Base-by-base conservation (phyloP, 495 filamentous ascomycete genomes). In the Astrocystis sublimbata region DNA sequence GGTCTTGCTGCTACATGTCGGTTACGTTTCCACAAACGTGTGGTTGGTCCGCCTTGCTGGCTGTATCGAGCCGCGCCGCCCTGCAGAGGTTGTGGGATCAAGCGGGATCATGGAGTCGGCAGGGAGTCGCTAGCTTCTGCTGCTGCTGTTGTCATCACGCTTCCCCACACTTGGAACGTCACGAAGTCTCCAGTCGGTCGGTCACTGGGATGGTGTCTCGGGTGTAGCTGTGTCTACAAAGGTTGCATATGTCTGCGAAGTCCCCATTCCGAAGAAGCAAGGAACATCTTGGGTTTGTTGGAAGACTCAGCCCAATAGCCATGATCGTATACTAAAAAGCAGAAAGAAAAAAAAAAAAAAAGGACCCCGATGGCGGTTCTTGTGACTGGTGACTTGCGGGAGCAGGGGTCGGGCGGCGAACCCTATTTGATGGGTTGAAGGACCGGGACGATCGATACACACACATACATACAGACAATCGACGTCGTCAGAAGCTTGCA, bases 361-460 rank as follows among this genome's bases (percentile, higher is more conserved):
- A 6, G n/a, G 12, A 10, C 21, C n/a, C 30, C 35, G 30, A 36
- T 21, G 42, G 21, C 42, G 42, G 28, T 45, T 45, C 42, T 38
- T 38, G 55, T 45, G 55, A 33, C 17, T n/a, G 13, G 41, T 26
- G 23, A n/a, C n/a, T n/a, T n/a, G n/a, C n/a, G n/a, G n/a, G 24
- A 38, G 30, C n/a, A 33, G 33, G 47, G 52, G 58, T 35, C 36
- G 47, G 58, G 38, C 51, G 58, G 42, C 47, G 47, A 61, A 43
- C 50, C 58, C 47, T 61, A 61, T 61, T 61, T 45, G 58, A 61
- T 30, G 46, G 12, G 5, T n/a, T 53, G 47, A 53, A 40, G 38
- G 23, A 19, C 36, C n/a, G 24, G 15, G 52, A 26, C n/a, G n/a
- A n/a, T n/a, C n/a, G n/a, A n/a, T n/a, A n/a, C n/a, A n/a, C n/a